phyloP scores from a whole-genome alignment of 2,329 filamentous ascomycete species.

The Colletotrichum nymphaeae region DNA sequence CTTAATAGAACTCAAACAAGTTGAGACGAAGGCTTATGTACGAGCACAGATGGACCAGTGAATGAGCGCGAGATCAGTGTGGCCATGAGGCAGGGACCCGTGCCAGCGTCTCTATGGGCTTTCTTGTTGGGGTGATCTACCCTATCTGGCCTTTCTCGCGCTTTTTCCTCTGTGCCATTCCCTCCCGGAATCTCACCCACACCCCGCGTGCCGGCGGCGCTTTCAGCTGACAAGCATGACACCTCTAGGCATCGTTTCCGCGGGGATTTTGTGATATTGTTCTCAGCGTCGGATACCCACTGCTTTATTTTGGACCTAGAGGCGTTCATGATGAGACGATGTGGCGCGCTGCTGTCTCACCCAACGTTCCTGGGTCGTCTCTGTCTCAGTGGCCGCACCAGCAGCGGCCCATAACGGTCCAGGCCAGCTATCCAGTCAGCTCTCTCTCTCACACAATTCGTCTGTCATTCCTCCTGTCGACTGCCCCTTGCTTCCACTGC shows the following conservation, averaged over 20 bases:
- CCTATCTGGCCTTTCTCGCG: background rate
- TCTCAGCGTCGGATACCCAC: conserved; percentile 5
- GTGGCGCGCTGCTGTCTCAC: conserved; percentile 31
- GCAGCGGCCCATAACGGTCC: background rate
- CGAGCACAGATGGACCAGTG: conserved; percentile 25
- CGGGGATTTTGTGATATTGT: background rate
- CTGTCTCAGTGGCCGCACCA: background rate
- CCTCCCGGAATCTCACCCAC: background rate
- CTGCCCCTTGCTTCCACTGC: background rate
- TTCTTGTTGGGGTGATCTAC: background rate
- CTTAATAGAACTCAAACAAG: conserved; percentile 36
- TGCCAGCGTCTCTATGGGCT: background rate
- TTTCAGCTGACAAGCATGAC: conserved; percentile 27
- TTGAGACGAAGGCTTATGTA: conserved; percentile 35
- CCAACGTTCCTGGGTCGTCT: conserved; percentile 5
- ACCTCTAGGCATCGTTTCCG: conserved; percentile 8
- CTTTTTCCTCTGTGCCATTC: conserved; percentile 1
- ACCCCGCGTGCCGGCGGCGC: background rate
- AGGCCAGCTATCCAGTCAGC: background rate
- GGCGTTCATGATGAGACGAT: conserved; percentile 32
- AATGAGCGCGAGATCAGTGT: conserved; percentile 1
- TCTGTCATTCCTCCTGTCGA: background rate
- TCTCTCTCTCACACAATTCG: background rate
- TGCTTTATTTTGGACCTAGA: conserved; percentile 10
- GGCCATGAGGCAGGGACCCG: conserved; percentile 32